Base-by-base conservation (phyloP, 371 early-diverging fungal species). In the Mortierella sp. region DNA sequence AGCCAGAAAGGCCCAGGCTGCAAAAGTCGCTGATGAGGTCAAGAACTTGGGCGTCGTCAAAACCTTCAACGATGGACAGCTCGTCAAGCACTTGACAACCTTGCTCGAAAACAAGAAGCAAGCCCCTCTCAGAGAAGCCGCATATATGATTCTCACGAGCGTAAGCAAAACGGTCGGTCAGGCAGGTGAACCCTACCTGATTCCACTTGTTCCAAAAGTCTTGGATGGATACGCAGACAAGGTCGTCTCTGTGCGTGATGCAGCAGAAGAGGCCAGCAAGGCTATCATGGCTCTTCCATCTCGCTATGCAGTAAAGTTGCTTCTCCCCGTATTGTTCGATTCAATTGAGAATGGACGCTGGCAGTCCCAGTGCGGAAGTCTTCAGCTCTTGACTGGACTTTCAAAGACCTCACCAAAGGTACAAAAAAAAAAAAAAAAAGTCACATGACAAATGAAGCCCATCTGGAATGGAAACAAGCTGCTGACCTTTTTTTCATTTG, bases 151-250 rank as follows among this genome's bases (percentile, higher is more conserved):
- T 66, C 77, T 87, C 51, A 76, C 86, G 14, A 77, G 83, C 24
- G 69, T 90, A 14, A 77, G 77, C 69, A 81, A 85, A 52, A 60
- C 71, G 22, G 72, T 87, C 16, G 89, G 89, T 28, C 84, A 77
- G 62, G 71, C 86, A 52, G 86, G 80, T 22, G 90, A 89, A 75
- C 89, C 92, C n/a, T 87, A 86, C 84, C 70, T 90, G 64, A 79
- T 90, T 61, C 84, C 84, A 18, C 63, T 84, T 28, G 86, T 88
- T 18, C 87, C 86, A 35, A 75, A 75, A 55, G 68, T 89, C 5
- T 77, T 91, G 18, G 88, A 87, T 55, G 62, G 78, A 32, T 83
- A 84, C 57, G 86, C 89, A 26, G 91, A 91, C 79, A 91, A 91
- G 83, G 88, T 69, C 32, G 60, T 49, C 62, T 62, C 76, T 35